Percentiles rank a stretch among this genome's conserved stretches.
Conservation (phyloP, 2,329 filamentous ascomycete species). For the Aspergillus vadensis region DNA sequence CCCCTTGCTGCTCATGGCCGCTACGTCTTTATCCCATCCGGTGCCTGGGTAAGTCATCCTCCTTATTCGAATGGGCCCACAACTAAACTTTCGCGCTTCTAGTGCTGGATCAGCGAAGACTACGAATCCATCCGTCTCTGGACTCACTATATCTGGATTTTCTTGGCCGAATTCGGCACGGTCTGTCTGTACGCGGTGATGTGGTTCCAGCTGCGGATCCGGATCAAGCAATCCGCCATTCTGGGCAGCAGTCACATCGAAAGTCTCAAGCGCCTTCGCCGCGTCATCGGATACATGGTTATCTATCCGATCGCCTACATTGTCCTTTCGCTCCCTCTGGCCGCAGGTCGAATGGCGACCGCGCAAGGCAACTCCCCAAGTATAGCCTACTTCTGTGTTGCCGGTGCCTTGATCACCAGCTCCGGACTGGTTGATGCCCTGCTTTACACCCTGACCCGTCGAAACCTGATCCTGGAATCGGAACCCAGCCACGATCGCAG, state of each 20-base stretch:
- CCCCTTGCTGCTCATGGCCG: slow-evolving; percentile 47
- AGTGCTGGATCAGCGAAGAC: slow-evolving; percentile 42
- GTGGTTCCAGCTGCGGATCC: slow-evolving; percentile 52
- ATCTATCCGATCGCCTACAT: slow-evolving; percentile 58
- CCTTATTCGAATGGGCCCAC: not conserved
- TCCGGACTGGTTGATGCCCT: slow-evolving; percentile 62
- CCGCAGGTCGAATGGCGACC: slow-evolving; percentile 50
- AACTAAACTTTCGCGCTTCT: not conserved
- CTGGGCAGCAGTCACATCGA: slow-evolving; percentile 40
- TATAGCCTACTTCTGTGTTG: slow-evolving; percentile 52
- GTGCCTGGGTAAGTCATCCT: slow-evolving; percentile 47
- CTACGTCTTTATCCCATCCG: slow-evolving; percentile 52
- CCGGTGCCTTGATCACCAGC: slow-evolving; percentile 59
- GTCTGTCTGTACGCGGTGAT: slow-evolving; percentile 53
- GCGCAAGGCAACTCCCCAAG: slow-evolving; percentile 37
- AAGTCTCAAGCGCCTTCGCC: slow-evolving; percentile 43
- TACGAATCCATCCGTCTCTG: slow-evolving; percentile 52
- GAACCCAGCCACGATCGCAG: slow-evolving; percentile 44
- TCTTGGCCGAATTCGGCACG: slow-evolving; percentile 56
- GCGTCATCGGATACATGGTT: slow-evolving; percentile 51
- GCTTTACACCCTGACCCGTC: slow-evolving; percentile 60
- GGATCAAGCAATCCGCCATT: slow-evolving; percentile 43
- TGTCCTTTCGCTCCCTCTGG: slow-evolving; percentile 64
- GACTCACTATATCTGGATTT: slow-evolving; percentile 59
- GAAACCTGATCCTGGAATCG: slow-evolving; percentile 56